Evolutionary conservation across 495 filamentous ascomycete species (phyloP).

Genomic region (Penicillium longicatenatum): DNA sequence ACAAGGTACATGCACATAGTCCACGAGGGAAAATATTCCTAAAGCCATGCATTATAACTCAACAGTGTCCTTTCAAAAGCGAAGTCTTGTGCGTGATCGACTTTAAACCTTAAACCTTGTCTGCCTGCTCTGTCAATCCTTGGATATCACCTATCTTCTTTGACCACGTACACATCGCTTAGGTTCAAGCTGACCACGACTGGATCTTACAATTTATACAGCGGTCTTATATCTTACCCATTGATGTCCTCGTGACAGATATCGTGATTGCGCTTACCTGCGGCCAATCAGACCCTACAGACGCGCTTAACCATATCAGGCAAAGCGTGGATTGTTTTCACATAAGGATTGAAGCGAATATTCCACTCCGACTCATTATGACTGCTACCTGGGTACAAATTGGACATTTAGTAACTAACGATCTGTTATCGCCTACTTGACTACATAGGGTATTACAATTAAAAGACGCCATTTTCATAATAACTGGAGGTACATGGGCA

Average conservation of each 20-base stretch:
- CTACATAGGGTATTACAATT: too few species aligned
- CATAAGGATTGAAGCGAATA: background rate
- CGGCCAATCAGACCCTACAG: conserved; percentile 3
- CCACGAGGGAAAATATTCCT: too few species aligned
- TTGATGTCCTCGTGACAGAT: background rate
- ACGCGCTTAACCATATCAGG: background rate
- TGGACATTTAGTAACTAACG: too few species aligned
- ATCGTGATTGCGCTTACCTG: background rate
- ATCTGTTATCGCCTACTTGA: too few species aligned
- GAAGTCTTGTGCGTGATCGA: background rate
- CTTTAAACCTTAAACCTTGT: background rate
- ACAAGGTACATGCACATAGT: background rate
- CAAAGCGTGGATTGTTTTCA: background rate
- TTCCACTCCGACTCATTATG: too few species aligned
- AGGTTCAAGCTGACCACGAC: background rate
- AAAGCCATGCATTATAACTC: too few species aligned
- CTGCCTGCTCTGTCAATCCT: background rate
- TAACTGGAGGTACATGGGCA: too few species aligned
- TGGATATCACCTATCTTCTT: background rate
- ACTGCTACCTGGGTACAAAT: too few species aligned
- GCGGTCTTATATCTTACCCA: background rate
- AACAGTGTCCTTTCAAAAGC: background rate
- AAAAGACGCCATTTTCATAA: too few species aligned
- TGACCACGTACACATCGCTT: background rate
- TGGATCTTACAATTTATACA: background rate